phyloP scores from a whole-genome alignment of 139 green algal species.

The Chlamydomonas incerta region DNA sequence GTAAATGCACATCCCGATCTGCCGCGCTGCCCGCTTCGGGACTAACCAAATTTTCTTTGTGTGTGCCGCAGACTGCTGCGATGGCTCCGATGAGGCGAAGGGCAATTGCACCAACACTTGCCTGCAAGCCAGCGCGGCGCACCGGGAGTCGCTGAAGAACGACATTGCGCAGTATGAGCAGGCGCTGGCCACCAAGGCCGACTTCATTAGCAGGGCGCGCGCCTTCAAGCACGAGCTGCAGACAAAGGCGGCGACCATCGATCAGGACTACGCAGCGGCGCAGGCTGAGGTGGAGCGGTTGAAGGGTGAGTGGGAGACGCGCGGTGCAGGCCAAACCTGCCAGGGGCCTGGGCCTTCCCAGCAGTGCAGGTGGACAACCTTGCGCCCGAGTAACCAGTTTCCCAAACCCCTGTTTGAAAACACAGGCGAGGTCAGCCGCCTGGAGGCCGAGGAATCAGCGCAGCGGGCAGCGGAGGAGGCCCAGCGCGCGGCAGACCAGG shows the following conservation, averaged over 20 bases:
- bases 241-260: slow-evolving; percentile 49
- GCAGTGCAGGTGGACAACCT: too few species aligned
- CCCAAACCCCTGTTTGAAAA: too few species aligned
- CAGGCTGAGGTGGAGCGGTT: slow-evolving; percentile 41
- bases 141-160: slow-evolving; percentile 57
- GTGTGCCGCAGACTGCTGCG: slow-evolving; percentile 87
- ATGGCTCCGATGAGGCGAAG: slow-evolving; percentile 85
- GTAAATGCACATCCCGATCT: slow-evolving; percentile 59
- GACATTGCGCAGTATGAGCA: slow-evolving; percentile 58
- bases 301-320: slow-evolving; percentile 36
- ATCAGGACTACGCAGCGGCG: slow-evolving; percentile 47
- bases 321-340: not conserved
- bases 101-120: slow-evolving; percentile 87
- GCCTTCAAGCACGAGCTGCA: slow-evolving; percentile 29
- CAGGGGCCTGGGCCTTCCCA: too few species aligned
- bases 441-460: slow-evolving; percentile 33
- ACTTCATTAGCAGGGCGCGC: slow-evolving; percentile 13
- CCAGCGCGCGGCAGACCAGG: slow-evolving; percentile 1
- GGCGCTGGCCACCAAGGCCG: slow-evolving; percentile 57
- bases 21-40: not conserved
- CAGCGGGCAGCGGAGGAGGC: slow-evolving; percentile 22
- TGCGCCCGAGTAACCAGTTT: too few species aligned
- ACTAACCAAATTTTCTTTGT: not conserved
- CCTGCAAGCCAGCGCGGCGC: slow-evolving; percentile 66
- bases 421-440: slow-evolving; percentile 5